A percentile compares a stretch with the other conserved stretches of the same genome.
Evolutionary conservation across 352 stramenopile species (phyloP).

Genomic region (Hyaloperonospora arabidopsidis): DNA sequence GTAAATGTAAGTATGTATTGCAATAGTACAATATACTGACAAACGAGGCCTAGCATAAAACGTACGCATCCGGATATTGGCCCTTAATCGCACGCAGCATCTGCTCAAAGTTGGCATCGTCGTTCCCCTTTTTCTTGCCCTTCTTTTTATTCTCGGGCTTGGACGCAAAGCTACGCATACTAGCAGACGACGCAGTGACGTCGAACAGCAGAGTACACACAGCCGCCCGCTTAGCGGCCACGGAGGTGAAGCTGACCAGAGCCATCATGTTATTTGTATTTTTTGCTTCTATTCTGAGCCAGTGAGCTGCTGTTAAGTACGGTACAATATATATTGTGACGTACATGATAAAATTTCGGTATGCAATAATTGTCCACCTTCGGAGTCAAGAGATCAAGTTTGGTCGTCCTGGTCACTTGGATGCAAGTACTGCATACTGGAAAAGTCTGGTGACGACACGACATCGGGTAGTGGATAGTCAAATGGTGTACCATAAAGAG

Average conservation of each 20-base stretch:
- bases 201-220: constrained; percentile 11
- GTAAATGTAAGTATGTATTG: too few species aligned
- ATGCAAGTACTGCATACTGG: too few species aligned
- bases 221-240: constrained; percentile 23
- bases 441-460: constrained; percentile 16
- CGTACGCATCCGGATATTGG: constrained; percentile 66
- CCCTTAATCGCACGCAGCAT: constrained; percentile 78
- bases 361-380: too few species aligned
- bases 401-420: too few species aligned
- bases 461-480: constrained; percentile 18
- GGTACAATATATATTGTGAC: not conserved
- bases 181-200: constrained; percentile 6
- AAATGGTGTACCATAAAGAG: constrained; percentile 11
- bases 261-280: constrained; percentile 13
- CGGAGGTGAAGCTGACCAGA: constrained; percentile 22
- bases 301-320: too few species aligned
- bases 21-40: constrained; percentile 1
- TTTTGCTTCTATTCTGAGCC: not conserved
- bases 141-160: constrained; percentile 55
- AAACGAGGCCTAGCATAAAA: not conserved
- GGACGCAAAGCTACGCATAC: constrained; percentile 35
- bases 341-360: too few species aligned
- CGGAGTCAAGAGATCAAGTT: too few species aligned
- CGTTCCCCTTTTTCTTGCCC: constrained; percentile 45
- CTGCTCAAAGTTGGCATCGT: constrained; percentile 75